Base-by-base conservation (phyloP, 2,329 filamentous ascomycete species). In the Diaporthe batatas region DNA sequence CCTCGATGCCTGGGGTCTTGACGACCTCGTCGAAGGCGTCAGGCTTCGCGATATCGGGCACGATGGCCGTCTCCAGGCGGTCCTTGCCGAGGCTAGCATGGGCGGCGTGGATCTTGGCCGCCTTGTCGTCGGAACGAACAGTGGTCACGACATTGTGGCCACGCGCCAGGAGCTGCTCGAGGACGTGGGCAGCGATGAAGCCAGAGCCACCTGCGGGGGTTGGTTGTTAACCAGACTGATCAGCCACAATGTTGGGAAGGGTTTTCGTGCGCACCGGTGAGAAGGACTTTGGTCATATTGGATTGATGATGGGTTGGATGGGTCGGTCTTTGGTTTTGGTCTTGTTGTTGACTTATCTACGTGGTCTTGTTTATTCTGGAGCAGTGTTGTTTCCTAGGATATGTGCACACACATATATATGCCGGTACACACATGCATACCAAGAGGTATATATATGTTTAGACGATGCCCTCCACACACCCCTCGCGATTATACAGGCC, bases 41-140 rank as follows among this genome's bases (percentile, higher is more conserved):
- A 55, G 90, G 87, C 78, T 91, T 82, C 4, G 93, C 93, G 76
- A 97, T 93, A 79, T 97, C 94, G 23, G 92, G 90, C 32, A 97
- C 94, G 76, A 96, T 91, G 71, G 80, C 83, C 16, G 88, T 83
- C 42, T 82, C 78, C 23, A 91, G 86, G 42, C 83, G 82, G 18
- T 84, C 83, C 57, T 79, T 77, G 72, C 77, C 78, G 73, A 84
- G 79, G 25, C 81, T 79, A 2, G 86, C 82, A 78, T 89, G 84
- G 12, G 87, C 85, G 68, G 83, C 81, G 59, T 85, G 84, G 74
- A 91, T 87, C 76, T 84, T 84, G 57, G 83, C 76, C 23, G 88
- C 88, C 78, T 90, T 90, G 59, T 84, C 83, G 75, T 89, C 84
- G 58, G 84, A 85, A 58, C 88, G 86, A 69, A 90, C 88, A 0